Evolutionary conservation across 1,139 yeast species (phyloP).

Genomic region (Lizanozyma gosingica): DNA sequence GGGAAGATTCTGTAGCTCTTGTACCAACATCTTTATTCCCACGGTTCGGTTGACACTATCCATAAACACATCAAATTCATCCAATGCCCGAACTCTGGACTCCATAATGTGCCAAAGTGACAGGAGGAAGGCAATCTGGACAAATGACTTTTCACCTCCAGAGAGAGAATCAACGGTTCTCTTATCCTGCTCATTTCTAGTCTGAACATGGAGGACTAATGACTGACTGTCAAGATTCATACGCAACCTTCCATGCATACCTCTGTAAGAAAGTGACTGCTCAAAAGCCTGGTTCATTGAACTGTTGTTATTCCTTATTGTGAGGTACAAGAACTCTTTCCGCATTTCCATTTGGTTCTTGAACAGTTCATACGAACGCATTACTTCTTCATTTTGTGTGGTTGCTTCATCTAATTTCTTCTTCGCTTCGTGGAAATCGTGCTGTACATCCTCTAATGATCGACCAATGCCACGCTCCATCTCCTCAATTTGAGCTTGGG

Average conservation of each 20-base stretch:
- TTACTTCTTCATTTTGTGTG: neutral
- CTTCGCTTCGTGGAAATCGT: conserved; percentile 12
- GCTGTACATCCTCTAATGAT: conserved; percentile 30
- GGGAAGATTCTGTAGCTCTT: conserved; percentile 51
- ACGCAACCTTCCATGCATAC: neutral
- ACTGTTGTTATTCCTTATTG: neutral
- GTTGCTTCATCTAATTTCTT: neutral
- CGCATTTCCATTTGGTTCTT: neutral
- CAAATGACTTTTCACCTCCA: conserved; percentile 94
- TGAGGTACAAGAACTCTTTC: neutral
- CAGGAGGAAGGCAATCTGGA: conserved; percentile 79
- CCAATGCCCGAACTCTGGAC: conserved; percentile 78
- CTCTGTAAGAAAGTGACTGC: neutral
- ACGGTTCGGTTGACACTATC: conserved; percentile 84
- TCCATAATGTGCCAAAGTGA: conserved; percentile 94
- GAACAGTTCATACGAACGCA: neutral
- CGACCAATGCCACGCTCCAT: conserved; percentile 29
- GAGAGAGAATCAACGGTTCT: conserved; percentile 79
- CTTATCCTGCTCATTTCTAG: conserved; percentile 47
- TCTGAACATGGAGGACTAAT: conserved; percentile 32
- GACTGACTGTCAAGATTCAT: neutral
- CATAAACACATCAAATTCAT: conserved; percentile 98
- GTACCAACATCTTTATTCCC: conserved; percentile 67
- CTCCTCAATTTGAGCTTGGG: conserved; percentile 25
- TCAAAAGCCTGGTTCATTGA: neutral